Evolutionary conservation across 345 rosid species (phyloP).

Genomic region (Rubroshorea leprosula): DNA sequence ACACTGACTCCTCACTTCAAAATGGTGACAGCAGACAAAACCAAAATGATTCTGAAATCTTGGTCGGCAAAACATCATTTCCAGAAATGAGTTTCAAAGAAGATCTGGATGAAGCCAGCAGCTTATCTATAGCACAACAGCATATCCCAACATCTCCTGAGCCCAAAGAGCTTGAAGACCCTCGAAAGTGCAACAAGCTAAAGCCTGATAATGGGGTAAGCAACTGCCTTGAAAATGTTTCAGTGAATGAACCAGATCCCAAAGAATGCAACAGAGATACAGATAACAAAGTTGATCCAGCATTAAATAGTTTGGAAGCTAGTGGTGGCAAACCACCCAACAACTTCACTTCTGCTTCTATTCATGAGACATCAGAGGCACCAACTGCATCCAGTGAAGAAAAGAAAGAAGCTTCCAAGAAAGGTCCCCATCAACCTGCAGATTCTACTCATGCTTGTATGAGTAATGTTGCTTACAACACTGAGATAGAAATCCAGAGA

Average conservation of each 20-base stretch:
- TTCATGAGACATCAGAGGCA: conserved; percentile 14
- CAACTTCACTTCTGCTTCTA: conserved; percentile 3
- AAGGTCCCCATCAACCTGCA: conserved; percentile 1
- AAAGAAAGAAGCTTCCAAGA: conserved; percentile 11
- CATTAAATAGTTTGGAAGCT: no score
- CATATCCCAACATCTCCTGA: conserved; percentile 11
- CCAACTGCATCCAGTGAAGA: conserved; percentile 16
- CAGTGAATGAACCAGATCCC: conserved; percentile 8
- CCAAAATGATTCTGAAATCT: conserved; percentile 16
- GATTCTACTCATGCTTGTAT: conserved; percentile 16
- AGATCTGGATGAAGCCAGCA: conserved; percentile 11
- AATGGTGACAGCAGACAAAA: conserved; percentile 17
- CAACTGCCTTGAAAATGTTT: conserved; percentile 14
- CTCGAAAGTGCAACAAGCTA: not conserved
- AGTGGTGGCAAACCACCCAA: not conserved
- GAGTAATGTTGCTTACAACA: conserved; percentile 15
- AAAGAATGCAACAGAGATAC: conserved; percentile 15
- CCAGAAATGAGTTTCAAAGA: conserved; percentile 6
- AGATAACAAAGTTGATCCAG: conserved; percentile 17
- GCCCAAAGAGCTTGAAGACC: conserved; percentile 7
- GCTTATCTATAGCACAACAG: conserved; percentile 5
- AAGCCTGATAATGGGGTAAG: conserved; percentile 7
- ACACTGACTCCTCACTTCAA: conserved; percentile 16
- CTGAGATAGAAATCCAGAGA: conserved; percentile 42
- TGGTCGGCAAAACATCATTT: conserved; percentile 6